Percentiles rank a stretch among this genome's conserved stretches.
phyloP scores from a whole-genome alignment of 2,329 filamentous ascomycete genomes.

The Mariannaea sp. region DNA sequence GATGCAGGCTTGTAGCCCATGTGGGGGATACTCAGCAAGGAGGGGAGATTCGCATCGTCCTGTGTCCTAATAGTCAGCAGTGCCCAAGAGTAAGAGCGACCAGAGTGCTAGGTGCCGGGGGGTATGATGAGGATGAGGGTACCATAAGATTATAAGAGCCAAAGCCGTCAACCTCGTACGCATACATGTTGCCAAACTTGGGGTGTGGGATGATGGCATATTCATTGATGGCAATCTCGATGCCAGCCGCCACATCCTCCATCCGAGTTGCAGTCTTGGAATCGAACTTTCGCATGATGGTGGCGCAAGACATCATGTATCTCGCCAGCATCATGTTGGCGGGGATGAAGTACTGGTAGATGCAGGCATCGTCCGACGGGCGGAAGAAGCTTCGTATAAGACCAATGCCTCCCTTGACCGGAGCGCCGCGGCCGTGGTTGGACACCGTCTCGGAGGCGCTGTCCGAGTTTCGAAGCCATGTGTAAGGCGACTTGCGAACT shows the following conservation, averaged over 20 bases:
- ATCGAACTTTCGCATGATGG: conserved; percentile 51
- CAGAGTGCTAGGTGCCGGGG: neutral
- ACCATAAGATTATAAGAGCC: conserved; percentile 64
- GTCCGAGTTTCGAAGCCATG: conserved; percentile 74
- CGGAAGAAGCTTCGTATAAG: conserved; percentile 87
- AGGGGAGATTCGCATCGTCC: conserved; percentile 68
- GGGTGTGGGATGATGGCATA: conserved; percentile 69
- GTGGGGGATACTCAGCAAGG: conserved; percentile 64
- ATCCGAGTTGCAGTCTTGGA: conserved; percentile 62
- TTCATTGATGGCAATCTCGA: conserved; percentile 69
- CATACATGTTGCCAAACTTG: conserved; percentile 67
- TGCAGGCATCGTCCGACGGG: conserved; percentile 86
- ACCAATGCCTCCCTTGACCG: conserved; percentile 77
- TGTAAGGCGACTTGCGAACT: conserved; percentile 68
- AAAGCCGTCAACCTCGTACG: conserved; percentile 72
- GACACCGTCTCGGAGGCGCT: conserved; percentile 80
- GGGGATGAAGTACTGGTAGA: conserved; percentile 85
- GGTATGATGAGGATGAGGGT: neutral
- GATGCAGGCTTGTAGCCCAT: conserved; percentile 63
- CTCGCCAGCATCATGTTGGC: conserved; percentile 83
- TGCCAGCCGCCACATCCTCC: conserved; percentile 58
- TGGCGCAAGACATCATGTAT: conserved; percentile 58
- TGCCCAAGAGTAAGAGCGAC: neutral
- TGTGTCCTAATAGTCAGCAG: conserved; percentile 20
- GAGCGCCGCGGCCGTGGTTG: conserved; percentile 78